Conservation (phyloP, 495 filamentous ascomycete species). For the Tetracladium setigerum region DNA sequence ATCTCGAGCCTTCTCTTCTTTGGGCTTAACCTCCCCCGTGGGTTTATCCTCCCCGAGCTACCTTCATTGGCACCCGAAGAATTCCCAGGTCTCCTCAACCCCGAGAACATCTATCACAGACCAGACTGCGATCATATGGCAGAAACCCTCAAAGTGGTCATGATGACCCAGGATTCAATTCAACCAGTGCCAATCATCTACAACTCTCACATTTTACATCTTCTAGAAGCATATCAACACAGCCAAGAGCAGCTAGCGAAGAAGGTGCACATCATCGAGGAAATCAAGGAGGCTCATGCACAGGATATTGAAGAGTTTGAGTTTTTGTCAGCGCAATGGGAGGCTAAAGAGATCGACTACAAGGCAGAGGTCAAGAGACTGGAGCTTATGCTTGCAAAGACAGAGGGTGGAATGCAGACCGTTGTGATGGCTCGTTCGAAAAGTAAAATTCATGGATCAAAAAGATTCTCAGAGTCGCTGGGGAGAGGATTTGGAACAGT, state of each 20-base stretch:
- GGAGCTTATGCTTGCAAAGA: slow-evolving; percentile 36
- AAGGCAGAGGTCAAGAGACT: slow-evolving; percentile 40
- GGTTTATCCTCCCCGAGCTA: not conserved
- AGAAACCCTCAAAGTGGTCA: slow-evolving; percentile 19
- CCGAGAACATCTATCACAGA: slow-evolving; percentile 15
- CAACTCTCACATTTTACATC: slow-evolving; percentile 16
- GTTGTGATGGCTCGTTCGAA: slow-evolving; percentile 36
- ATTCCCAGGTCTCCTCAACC: slow-evolving; percentile 11
- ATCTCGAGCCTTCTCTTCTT: slow-evolving; percentile 13
- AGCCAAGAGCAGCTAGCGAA: slow-evolving; percentile 6
- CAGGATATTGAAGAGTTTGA: slow-evolving; percentile 17
- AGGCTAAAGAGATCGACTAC: slow-evolving; percentile 24
- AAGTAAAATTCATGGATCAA: slow-evolving; percentile 23
- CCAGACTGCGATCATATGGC: slow-evolving; percentile 19
- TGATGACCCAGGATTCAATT: slow-evolving; percentile 17
- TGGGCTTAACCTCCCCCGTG: slow-evolving; percentile 1
- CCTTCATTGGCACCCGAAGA: not conserved
- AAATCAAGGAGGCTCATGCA: slow-evolving; percentile 10
- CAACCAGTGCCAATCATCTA: slow-evolving; percentile 15
- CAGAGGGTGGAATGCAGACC: slow-evolving; percentile 36
- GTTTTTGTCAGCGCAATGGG: slow-evolving; percentile 8
- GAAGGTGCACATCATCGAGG: slow-evolving; percentile 8
- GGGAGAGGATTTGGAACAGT: not conserved
- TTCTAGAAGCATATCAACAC: slow-evolving; percentile 21
- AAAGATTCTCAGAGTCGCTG: slow-evolving; percentile 1